Percentiles rank a stretch among this genome's conserved stretches.
Conservation (phyloP, 139 green algal genomes). For the Chlorella sorokiniana region DNA sequence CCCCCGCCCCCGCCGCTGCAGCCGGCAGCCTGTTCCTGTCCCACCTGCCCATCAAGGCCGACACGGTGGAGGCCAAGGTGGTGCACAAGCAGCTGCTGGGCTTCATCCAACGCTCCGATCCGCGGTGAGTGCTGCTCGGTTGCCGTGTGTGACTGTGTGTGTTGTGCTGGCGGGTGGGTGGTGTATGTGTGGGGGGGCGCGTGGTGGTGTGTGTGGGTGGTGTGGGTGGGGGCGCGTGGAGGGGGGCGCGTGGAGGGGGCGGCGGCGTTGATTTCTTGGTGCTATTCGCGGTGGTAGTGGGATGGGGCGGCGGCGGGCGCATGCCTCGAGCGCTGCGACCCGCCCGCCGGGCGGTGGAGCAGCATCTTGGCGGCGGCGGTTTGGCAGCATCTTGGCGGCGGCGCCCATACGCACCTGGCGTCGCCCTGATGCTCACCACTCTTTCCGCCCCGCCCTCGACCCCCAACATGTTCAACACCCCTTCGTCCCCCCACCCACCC, state of each 20-base stretch:
- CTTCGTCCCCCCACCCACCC: background rate
- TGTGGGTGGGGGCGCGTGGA: background rate
- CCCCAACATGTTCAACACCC: background rate
- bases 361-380: no score
- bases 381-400: no score
- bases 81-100: conserved; percentile 84
- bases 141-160: background rate
- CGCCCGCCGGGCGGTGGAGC: no score
- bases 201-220: background rate
- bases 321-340: no score
- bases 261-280: background rate
- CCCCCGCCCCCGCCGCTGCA: background rate
- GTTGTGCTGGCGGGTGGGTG: background rate
- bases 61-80: conserved; percentile 71
- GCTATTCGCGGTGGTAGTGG: no score
- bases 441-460: background rate
- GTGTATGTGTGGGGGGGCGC: background rate
- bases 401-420: no score
- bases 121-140: background rate
- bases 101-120: conserved; percentile 63
- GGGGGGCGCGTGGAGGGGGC: background rate
- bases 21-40: background rate
- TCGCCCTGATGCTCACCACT: no score
- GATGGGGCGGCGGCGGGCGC: no score
- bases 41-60: conserved; percentile 57